These are phyloP conservation scores for Fomitiporia mediterranea DNA, from an alignment of 1,284 basidiomycete species.

Conservation along the genomic window DNA sequence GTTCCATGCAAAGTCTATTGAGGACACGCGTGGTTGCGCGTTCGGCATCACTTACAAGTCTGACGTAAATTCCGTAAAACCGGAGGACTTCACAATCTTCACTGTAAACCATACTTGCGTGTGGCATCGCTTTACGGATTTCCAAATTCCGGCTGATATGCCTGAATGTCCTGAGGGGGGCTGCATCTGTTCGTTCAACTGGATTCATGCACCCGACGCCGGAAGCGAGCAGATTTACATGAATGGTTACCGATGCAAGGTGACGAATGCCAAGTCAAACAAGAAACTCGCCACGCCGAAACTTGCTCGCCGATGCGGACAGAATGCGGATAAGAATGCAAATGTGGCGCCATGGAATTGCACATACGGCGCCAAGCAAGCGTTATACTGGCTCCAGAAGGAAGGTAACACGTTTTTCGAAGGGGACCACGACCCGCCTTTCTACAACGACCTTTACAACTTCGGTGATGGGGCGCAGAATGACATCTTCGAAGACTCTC, in stretches of 20 bases:
- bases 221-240: constrained; percentile 58
- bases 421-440: constrained; percentile 47
- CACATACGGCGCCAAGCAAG: constrained; percentile 60
- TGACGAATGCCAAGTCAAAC: constrained; percentile 51
- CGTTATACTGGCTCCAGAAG: constrained; percentile 61
- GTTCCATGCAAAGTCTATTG: constrained; percentile 50
- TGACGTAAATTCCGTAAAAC: constrained; percentile 48
- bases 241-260: constrained; percentile 69
- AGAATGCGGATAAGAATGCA: constrained; percentile 41
- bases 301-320: constrained; percentile 54
- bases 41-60: constrained; percentile 69
- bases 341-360: constrained; percentile 53
- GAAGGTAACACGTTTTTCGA: constrained; percentile 63
- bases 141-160: constrained; percentile 58
- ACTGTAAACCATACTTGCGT: constrained; percentile 70
- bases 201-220: constrained; percentile 55
- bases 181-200: constrained; percentile 70
- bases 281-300: constrained; percentile 48
- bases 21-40: constrained; percentile 59
- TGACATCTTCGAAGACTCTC: constrained; percentile 52
- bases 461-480: constrained; percentile 57
- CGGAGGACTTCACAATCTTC: constrained; percentile 68
- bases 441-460: constrained; percentile 53
- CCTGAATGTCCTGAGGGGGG: constrained; percentile 61
- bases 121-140: constrained; percentile 61